These are phyloP conservation scores for Mycena olivaceomarginata DNA, from an alignment of 768 basidiomycete genomes.

Conservation along the genomic window DNA sequence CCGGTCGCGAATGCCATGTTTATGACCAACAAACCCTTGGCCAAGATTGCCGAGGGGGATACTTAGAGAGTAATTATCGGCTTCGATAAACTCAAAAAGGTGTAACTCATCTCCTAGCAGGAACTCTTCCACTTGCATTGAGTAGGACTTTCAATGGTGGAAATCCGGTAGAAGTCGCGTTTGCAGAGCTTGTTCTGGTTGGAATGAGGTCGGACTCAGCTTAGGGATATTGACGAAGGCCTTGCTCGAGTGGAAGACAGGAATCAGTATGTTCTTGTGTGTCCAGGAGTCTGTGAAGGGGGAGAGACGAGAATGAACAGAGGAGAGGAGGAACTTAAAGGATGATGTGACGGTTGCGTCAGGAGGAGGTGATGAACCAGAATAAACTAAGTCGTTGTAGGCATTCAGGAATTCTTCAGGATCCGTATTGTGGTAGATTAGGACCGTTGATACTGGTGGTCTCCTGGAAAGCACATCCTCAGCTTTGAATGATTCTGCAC, in stretches of 20 bases:
- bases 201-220: not conserved
- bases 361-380: not conserved
- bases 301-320: not conserved
- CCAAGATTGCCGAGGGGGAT: slow-evolving; percentile 20
- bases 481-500: slow-evolving; percentile 42
- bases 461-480: slow-evolving; percentile 58
- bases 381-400: slow-evolving; percentile 43
- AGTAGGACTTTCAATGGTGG: not conserved
- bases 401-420: slow-evolving; percentile 53
- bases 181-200: not conserved
- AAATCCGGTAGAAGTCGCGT: not conserved
- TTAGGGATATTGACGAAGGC: not conserved
- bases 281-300: not conserved
- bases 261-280: not conserved
- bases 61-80: slow-evolving; percentile 1
- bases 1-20: slow-evolving; percentile 33
- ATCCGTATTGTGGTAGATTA: slow-evolving; percentile 45
- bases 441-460: not conserved
- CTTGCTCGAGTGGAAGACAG: not conserved
- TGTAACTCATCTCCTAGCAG: slow-evolving; percentile 8
- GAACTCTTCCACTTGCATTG: not conserved
- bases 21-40: not conserved
- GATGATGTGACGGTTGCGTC: not conserved
- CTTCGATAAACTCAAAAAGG: not conserved
- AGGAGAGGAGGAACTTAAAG: not conserved